Evolutionary conservation across 345 rosid genomes (phyloP), one percentile per base, ranked within the genome.

Genomic region (Pseudoturritis turrita): DNA sequence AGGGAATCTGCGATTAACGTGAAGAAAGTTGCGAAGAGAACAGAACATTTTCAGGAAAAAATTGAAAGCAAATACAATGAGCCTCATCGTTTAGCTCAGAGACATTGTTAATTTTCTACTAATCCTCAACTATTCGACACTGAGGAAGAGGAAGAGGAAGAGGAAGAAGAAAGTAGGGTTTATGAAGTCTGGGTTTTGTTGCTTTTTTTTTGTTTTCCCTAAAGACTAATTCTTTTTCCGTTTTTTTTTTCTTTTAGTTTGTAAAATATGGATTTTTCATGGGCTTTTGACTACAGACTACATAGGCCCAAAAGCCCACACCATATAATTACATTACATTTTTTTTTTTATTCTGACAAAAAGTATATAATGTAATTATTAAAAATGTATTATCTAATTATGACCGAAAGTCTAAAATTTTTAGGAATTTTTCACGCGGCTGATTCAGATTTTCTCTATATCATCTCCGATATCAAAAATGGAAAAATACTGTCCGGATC

Each of bases 41-140:
- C 77, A 62, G 62, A 86, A 77, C 89, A 88, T 88, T 71, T 76
- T 79, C 76, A 66, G 65, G 49, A 78, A 41, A 71, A 57, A 46
- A 43, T 58, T 14, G 22, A 82, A n/a, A 59, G 71, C 3, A 13
- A 37, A 61, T 14, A 65, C 40, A 65, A 81, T 36, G 51, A 74
- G 74, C 81, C 49, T 78, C 87, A 80, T 81, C 7, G 53, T 68
- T 74, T 70, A 71, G 45, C 74, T 58, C 66, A 52, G 55, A 55
- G 63, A 69, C 65, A 69, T 69, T 7, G 59, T 52, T 19, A 0
- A 2, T 33, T 7, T 35, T 25, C 44, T 31, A 31, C 22, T 28
- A n/a, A 3, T 39, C 36, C 12, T 41, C 36, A 47, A 4, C 46
- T 59, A 21, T 74, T 49, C 40, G 50, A 61, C 14, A 18, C 11